Evolutionary conservation across 352 stramenopile genomes (phyloP).

Genomic region (Phytopythium montanum): DNA sequence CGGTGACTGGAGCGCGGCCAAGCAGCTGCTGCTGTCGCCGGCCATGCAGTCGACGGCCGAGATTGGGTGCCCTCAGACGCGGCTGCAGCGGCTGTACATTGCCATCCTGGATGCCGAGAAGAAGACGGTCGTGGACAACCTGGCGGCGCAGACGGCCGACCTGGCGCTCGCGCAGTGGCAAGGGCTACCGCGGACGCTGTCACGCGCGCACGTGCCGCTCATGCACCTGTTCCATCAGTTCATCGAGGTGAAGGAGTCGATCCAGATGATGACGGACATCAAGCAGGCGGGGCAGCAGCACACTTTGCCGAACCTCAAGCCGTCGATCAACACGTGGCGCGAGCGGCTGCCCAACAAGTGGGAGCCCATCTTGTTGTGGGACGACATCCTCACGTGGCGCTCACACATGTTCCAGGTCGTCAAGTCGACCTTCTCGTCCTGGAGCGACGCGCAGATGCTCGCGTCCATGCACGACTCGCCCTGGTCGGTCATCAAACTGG

Average conservation of each 20-base stretch:
- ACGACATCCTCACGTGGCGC: constrained; percentile 92
- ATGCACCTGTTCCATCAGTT: constrained; percentile 91
- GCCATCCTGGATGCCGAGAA: constrained; percentile 85
- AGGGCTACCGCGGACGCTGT: constrained; percentile 75
- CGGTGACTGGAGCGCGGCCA: constrained; percentile 85
- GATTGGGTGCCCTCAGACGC: constrained; percentile 68
- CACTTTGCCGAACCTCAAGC: constrained; percentile 87
- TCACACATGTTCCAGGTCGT: constrained; percentile 92
- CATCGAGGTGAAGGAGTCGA: constrained; percentile 91
- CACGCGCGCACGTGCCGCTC: constrained; percentile 71
- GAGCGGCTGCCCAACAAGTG: constrained; percentile 93
- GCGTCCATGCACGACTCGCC: constrained; percentile 91
- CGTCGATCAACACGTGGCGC: constrained; percentile 91
- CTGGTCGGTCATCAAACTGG: constrained; percentile 92
- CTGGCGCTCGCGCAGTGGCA: constrained; percentile 89
- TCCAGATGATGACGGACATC: constrained; percentile 90
- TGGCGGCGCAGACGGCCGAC: constrained; percentile 72
- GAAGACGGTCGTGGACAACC: constrained; percentile 52
- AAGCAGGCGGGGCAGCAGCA: constrained; percentile 78
- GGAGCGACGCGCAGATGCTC: constrained; percentile 86
- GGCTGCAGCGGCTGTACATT: constrained; percentile 86
- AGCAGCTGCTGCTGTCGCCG: constrained; percentile 66
- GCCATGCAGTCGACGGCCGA: constrained; percentile 62
- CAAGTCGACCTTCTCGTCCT: constrained; percentile 79
- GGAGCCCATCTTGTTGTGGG: constrained; percentile 91